phyloP scores from a whole-genome alignment of 2,329 filamentous ascomycete species.

The Fusarium devonianum region DNA sequence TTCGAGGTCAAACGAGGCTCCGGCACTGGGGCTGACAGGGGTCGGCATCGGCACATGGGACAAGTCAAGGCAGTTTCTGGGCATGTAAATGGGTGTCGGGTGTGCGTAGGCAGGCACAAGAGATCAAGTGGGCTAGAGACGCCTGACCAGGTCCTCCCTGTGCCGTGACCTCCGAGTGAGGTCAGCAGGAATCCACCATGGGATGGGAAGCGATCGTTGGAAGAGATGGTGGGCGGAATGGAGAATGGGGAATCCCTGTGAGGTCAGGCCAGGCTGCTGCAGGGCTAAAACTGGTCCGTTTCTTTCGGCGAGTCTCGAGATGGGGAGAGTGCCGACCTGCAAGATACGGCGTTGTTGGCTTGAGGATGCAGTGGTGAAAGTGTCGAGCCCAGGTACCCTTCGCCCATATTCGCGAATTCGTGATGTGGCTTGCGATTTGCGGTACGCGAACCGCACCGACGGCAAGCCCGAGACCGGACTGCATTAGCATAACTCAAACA shows the following conservation, averaged over 20 bases:
- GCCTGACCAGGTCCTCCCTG: slow-evolving; percentile 24
- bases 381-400: slow-evolving; percentile 7
- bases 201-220: slow-evolving; percentile 1
- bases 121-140: slow-evolving; percentile 18
- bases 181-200: slow-evolving; percentile 38
- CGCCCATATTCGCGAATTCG: slow-evolving; percentile 11
- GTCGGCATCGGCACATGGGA: slow-evolving; percentile 13
- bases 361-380: not conserved
- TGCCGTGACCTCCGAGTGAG: slow-evolving; percentile 36
- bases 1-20: slow-evolving; percentile 17
- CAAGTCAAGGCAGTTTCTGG: not conserved
- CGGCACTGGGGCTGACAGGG: slow-evolving; percentile 14
- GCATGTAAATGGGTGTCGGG: no score
- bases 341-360: slow-evolving; percentile 2
- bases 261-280: slow-evolving; percentile 3
- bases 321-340: slow-evolving; percentile 6
- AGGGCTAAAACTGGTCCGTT: slow-evolving; percentile 5
- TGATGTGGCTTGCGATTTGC: slow-evolving; percentile 14
- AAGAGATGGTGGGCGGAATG: slow-evolving; percentile 17
- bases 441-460: slow-evolving; percentile 2
- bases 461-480: slow-evolving; percentile 18
- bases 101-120: not conserved
- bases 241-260: slow-evolving; percentile 8
- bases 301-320: slow-evolving; percentile 21
- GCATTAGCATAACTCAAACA: slow-evolving; percentile 5